These are phyloP conservation scores for Arachis stenosperma DNA, from an alignment of 306 rosid species.

Conservation along the genomic window DNA sequence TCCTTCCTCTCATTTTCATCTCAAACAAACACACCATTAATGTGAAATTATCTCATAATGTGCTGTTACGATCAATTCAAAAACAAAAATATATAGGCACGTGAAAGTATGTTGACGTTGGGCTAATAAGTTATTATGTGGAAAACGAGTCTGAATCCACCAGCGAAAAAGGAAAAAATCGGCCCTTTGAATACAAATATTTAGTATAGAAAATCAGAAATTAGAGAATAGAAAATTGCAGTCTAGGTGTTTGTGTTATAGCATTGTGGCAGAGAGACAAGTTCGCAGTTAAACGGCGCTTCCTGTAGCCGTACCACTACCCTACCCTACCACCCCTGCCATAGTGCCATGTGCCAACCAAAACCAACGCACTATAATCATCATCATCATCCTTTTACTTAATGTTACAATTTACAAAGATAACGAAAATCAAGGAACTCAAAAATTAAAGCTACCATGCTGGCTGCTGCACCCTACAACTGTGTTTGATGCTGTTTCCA, in stretches of 20 bases:
- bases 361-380: slow-evolving; percentile 6
- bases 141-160: slow-evolving; percentile 35
- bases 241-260: slow-evolving; percentile 37
- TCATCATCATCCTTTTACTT: too few species aligned
- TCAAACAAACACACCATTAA: too few species aligned
- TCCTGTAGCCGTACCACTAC: slow-evolving; percentile 25
- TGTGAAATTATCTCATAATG: too few species aligned
- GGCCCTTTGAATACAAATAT: slow-evolving; percentile 7
- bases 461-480: slow-evolving; percentile 1
- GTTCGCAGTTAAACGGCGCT: slow-evolving; percentile 44
- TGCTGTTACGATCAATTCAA: too few species aligned
- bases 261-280: slow-evolving; percentile 49
- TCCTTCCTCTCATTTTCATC: too few species aligned
- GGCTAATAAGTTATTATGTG: not conserved
- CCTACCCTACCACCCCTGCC: slow-evolving; percentile 44
- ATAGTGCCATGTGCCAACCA: slow-evolving; percentile 35
- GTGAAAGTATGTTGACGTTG: not conserved
- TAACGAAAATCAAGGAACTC: slow-evolving; percentile 14
- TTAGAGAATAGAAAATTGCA: slow-evolving; percentile 9
- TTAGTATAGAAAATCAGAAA: too few species aligned
- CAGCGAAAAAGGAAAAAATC: slow-evolving; percentile 31
- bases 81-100: not conserved
- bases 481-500: slow-evolving; percentile 31
- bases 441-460: slow-evolving; percentile 28
- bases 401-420: too few species aligned